Base-by-base conservation (phyloP, 2,329 filamentous ascomycete species). In the Pyrenochaeta sp. region DNA sequence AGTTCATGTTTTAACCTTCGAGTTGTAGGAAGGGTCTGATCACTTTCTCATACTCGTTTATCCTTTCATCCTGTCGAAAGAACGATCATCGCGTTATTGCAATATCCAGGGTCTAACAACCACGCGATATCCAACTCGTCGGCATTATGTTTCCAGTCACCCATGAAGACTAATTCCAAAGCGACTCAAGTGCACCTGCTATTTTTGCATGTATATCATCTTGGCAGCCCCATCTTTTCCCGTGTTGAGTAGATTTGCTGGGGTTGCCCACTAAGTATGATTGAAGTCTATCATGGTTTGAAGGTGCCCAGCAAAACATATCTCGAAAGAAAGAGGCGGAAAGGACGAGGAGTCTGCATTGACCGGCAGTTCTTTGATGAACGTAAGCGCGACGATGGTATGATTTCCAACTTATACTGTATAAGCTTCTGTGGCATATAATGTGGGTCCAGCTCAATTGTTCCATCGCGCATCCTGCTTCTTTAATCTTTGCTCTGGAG, bases 241-340 rank as follows among this genome's bases (percentile, higher is more conserved):
- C 9, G n/a, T 5, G 30, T n/a, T 21, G 10, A 20, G 6, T 14
- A 22, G 24, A 23, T 24, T 15, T 38, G 26, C 19, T 19, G 27
- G 36, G 27, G 8, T 15, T n/a, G 8, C n/a, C 17, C n/a, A n/a
- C 14, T 39, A 20, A 13, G 14, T 21, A 23, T 15, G 15, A 7
- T n/a, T 13, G n/a, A 30, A 11, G 13, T 11, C 19, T 14, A 15
- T 39, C 36, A n/a, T 22, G 11, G 18, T 23, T 31, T 15, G 27
- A 39, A 39, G 36, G 19, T 39, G 36, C 36, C 36, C 18, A 24
- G 19, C 20, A 13, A 20, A 19, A 22, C 35, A 38, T 27, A 38
- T 14, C n/a, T 17, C 8, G 22, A 30, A 11, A 30, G 17, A 8
- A 23, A 20, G 17, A 29, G 20, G 29, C 6, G 14, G 6, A 9